Conservation (phyloP, 1,139 yeast species). For the Diutina sp. region DNA sequence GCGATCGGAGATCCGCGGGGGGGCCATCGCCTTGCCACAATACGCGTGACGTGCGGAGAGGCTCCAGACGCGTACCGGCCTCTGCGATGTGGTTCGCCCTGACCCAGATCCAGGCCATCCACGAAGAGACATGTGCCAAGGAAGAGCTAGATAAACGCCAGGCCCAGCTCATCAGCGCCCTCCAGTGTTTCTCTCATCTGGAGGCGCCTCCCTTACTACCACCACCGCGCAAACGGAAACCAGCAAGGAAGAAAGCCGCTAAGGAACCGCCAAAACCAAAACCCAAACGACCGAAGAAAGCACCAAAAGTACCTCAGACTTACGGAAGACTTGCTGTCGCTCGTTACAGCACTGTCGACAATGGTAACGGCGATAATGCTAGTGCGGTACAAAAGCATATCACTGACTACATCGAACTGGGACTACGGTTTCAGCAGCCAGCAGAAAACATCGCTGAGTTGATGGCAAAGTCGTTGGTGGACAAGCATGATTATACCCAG, state of each 20-base stretch:
- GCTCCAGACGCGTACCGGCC: not conserved
- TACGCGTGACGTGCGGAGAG: not conserved
- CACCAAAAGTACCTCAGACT: not conserved
- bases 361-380: not conserved
- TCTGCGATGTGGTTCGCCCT: not conserved
- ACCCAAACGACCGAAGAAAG: not conserved
- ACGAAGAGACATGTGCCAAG: not conserved
- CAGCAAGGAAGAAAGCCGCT: not conserved
- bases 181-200: not conserved
- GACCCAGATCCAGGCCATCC: conserved; percentile 2
- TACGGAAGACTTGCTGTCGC: not conserved
- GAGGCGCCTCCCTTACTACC: not conserved
- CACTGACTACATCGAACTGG: conserved; percentile 1
- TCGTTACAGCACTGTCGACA: not conserved
- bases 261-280: not conserved
- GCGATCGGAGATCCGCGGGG: not conserved
- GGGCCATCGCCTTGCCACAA: not conserved
- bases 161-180: not conserved
- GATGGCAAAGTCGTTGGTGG: not conserved
- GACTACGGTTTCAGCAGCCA: not conserved
- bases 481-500: not conserved
- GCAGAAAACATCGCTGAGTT: not conserved
- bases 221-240: not conserved
- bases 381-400: not conserved
- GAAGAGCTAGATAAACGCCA: not conserved